phyloP scores from a whole-genome alignment of 192 early-diverging fungal genomes.

The Linnemannia elongata region DNA sequence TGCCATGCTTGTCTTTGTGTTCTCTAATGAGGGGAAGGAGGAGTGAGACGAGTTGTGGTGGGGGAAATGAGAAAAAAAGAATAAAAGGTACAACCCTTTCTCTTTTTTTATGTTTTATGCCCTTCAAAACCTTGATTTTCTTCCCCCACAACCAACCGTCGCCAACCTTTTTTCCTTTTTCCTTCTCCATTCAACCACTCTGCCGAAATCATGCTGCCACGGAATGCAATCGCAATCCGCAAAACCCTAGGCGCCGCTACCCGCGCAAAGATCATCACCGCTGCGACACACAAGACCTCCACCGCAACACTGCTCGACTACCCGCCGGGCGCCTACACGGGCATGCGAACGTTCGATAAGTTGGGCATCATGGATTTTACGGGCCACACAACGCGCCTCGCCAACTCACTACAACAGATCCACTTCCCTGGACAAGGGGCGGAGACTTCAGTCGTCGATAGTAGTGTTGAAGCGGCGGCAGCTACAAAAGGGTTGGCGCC shows the following conservation, averaged over 20 bases:
- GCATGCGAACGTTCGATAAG: conserved; percentile 69
- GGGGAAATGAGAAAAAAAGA: not conserved
- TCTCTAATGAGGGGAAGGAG: not conserved
- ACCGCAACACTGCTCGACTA: conserved; percentile 37
- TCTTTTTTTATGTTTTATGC: not conserved
- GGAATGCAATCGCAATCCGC: conserved; percentile 32
- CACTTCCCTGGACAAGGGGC: conserved; percentile 27
- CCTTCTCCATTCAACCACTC: not conserved
- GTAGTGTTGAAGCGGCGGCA: not conserved
- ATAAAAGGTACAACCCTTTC: not conserved
- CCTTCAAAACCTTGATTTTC: not conserved
- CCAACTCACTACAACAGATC: conserved; percentile 65
- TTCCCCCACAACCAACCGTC: not conserved
- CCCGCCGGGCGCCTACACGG: conserved; percentile 73
- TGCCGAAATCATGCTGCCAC: conserved; percentile 12
- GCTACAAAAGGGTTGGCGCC: conserved; percentile 44
- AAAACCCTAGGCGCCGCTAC: conserved; percentile 24
- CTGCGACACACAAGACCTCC: conserved; percentile 22
- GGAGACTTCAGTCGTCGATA: not conserved
- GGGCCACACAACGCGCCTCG: conserved; percentile 64
- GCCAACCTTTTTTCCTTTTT: not conserved
- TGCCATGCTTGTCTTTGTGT: conserved; percentile 18
- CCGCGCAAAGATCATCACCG: conserved; percentile 15
- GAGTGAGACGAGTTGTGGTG: not conserved
- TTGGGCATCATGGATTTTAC: conserved; percentile 69